These are phyloP conservation scores for Crithidia acanthocephali DNA, from an alignment of 208 protist genomes.

Conservation along the genomic window DNA sequence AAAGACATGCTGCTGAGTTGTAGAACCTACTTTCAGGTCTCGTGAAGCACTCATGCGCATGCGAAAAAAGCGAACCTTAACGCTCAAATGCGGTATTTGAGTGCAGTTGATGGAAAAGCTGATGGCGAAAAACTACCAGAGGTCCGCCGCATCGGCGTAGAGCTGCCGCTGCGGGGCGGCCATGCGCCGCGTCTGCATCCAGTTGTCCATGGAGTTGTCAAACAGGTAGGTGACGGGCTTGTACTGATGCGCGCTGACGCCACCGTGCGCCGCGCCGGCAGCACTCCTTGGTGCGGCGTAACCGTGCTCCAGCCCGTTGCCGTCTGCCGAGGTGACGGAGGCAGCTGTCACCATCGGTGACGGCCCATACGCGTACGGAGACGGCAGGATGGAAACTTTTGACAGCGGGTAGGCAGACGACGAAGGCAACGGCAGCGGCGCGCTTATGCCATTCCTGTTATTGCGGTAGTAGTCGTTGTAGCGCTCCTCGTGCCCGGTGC, in stretches of 20 bases:
- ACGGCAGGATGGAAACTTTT: conserved; percentile 10
- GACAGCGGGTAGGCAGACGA: background rate
- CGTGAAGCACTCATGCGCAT: too few relatives aligned
- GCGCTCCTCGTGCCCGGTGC: background rate
- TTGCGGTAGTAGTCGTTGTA: background rate
- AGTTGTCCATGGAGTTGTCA: conserved; percentile 30
- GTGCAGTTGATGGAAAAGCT: too few relatives aligned
- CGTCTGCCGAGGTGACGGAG: conserved; percentile 1
- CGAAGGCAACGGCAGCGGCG: background rate
- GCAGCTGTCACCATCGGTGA: conserved; percentile 13
- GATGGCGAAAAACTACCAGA: too few relatives aligned
- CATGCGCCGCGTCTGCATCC: conserved; percentile 7
- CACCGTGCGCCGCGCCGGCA: background rate
- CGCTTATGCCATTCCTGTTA: background rate
- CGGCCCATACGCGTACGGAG: conserved; percentile 14
- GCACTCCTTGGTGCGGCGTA: background rate
- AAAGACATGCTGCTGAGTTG: too few relatives aligned
- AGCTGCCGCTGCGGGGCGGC: conserved; percentile 16
- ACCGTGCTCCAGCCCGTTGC: background rate
- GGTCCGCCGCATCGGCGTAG: conserved; percentile 10
- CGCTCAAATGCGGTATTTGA: too few relatives aligned
- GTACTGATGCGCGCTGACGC: conserved; percentile 22
- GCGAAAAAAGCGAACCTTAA: background rate
- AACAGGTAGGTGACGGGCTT: conserved; percentile 41
- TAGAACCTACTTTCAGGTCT: too few relatives aligned